Evolutionary conservation across 2,329 filamentous ascomycete genomes (phyloP), one percentile per base, ranked within the genome.

Genomic region (Fusarium sp.): DNA sequence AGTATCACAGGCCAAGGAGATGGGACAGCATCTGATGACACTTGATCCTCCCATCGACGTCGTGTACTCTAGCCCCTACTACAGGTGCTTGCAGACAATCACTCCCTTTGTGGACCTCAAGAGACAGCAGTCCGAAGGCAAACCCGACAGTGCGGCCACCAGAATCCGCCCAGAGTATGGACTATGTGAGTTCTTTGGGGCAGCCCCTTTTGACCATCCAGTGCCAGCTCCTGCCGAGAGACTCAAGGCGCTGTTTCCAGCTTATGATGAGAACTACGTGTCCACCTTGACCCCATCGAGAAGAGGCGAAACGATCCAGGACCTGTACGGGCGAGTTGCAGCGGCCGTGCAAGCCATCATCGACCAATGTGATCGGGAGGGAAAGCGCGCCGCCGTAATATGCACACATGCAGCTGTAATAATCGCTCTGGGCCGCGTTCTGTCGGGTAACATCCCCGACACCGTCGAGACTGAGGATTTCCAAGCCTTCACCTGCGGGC

Each of bases 321-420:
- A 95, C 78, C 88, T 99, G 20, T 95, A 98, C 81, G 89, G 94
- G 78, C 92, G 97, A 43, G 87, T 96, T 31, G 93, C 94, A 5
- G 90, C 90, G 54, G 90, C 92, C 3, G 84, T 97, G 48, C 85
- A 89, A 50, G 88, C 88, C 56, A 91, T 98, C 75, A 92, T 98
- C 75, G 86, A 88, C 31, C 88, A 91, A 63, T 91, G 94, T 68
- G 95, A 98, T 80, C 82, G 83, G n/a, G 88, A 93, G 58, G 90
- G 91, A n/a, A 86, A 89, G 43, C 91, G 89, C 77, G 89, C 94
- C 0, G 87, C 98, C 27, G 83, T 98, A 45, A 87, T 99, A 43
- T 98, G 94, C 83, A 93, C 94, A 2, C 97, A 99, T 85, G 97
- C 97, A 2, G 97, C 97, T 5, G 91, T 92, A 13, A 89, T 98